phyloP scores from a whole-genome alignment of 2,329 filamentous ascomycete genomes.

The Pyrenochaeta sp. region DNA sequence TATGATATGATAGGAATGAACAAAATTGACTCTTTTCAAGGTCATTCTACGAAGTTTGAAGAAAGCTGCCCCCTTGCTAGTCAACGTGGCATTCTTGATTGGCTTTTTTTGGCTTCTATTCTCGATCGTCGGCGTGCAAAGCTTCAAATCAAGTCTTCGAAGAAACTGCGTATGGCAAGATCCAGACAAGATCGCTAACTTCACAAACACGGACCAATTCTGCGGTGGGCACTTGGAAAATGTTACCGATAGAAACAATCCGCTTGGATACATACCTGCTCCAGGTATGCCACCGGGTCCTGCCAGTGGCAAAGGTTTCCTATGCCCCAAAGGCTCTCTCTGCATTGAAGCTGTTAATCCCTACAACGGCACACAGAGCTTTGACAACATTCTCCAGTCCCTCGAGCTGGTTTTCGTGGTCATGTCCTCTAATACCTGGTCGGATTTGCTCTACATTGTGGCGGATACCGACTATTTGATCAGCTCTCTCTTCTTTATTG shows the following conservation, averaged over 20 bases:
- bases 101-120: constrained; percentile 98
- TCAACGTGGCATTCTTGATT: constrained; percentile 93
- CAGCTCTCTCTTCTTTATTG: constrained; percentile 78
- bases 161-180: constrained; percentile 62
- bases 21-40: constrained; percentile 51
- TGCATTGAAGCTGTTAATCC: constrained; percentile 84
- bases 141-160: constrained; percentile 70
- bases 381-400: constrained; percentile 93
- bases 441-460: constrained; percentile 92
- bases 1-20: neutral
- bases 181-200: constrained; percentile 61
- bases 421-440: constrained; percentile 98
- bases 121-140: constrained; percentile 95
- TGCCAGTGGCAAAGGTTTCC: constrained; percentile 75
- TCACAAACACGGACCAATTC: constrained; percentile 70
- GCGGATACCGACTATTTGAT: constrained; percentile 90
- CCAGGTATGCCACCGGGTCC: constrained; percentile 50
- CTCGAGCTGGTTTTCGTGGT: constrained; percentile 95
- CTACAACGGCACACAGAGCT: constrained; percentile 85
- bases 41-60: constrained; percentile 96
- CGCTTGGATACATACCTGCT: constrained; percentile 72
- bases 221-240: constrained; percentile 84
- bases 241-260: constrained; percentile 49
- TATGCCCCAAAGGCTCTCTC: constrained; percentile 83
- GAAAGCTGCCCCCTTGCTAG: constrained; percentile 87